A percentile compares a stretch with the other conserved stretches of the same genome.
Evolutionary conservation across 139 green algal species (phyloP).

Genomic region (Micractinium sp.): DNA sequence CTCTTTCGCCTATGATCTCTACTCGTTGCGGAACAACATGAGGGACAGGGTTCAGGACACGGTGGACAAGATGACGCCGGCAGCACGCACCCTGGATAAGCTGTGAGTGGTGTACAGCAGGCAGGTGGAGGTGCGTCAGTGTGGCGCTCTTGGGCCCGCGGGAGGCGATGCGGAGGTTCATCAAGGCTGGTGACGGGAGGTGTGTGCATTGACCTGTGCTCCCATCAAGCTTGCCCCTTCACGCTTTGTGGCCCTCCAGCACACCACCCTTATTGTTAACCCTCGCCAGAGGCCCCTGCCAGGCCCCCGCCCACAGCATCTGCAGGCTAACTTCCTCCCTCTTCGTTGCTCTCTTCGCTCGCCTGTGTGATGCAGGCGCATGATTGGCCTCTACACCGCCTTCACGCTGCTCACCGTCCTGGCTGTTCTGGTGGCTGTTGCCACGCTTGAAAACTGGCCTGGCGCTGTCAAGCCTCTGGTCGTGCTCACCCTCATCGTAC

Average conservation of each 20-base stretch:
- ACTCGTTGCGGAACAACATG: not conserved
- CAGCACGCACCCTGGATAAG: not conserved
- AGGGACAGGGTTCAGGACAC: not conserved
- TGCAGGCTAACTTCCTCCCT: too few species aligned
- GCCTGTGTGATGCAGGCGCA: not conserved
- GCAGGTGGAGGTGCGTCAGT: too few species aligned
- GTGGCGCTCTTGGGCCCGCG: too few species aligned
- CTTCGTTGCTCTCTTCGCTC: too few species aligned
- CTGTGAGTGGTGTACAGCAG: not conserved
- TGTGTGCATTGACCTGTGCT: not conserved
- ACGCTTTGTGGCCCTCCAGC: too few species aligned
- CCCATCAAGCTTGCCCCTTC: not conserved
- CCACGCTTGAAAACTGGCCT: not conserved
- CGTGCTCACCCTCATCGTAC: not conserved
- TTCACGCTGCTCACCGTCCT: not conserved
- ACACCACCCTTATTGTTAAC: not conserved
- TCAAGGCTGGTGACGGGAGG: too few species aligned
- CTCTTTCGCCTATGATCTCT: not conserved
- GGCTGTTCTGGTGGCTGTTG: not conserved
- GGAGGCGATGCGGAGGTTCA: not conserved
- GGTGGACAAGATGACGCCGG: not conserved
- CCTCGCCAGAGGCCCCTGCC: not conserved
- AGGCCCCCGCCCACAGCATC: too few species aligned
- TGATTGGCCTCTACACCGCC: not conserved
- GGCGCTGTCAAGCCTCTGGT: slow-evolving; percentile 1